Conservation (phyloP, 441 rosid species). For the Eruca vesicaria region DNA sequence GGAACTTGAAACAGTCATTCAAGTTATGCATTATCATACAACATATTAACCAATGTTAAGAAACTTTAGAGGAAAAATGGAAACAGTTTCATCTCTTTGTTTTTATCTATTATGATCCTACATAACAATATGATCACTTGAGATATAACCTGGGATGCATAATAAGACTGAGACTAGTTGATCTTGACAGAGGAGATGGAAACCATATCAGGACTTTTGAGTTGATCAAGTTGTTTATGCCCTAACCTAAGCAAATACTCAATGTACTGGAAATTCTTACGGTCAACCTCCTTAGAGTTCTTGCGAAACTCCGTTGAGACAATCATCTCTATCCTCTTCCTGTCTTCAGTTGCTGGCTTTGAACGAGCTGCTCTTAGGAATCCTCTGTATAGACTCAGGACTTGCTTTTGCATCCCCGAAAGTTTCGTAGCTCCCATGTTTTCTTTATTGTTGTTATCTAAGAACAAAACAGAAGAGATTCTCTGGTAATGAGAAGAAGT, state of each 20-base stretch:
- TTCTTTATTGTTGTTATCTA: background rate
- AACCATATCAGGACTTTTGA: constrained; percentile 57
- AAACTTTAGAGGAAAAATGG: background rate
- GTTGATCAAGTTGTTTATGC: constrained; percentile 80
- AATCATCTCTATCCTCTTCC: constrained; percentile 48
- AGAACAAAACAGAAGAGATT: too few relatives aligned
- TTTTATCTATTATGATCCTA: constrained; percentile 18
- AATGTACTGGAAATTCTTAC: constrained; percentile 71
- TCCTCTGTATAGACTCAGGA: constrained; percentile 57
- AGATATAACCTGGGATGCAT: background rate
- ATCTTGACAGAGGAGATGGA: constrained; percentile 55
- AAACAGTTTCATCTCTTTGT: background rate
- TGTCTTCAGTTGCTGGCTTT: constrained; percentile 42
- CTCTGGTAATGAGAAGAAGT: too few relatives aligned
- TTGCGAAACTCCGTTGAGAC: constrained; percentile 72
- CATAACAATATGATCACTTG: background rate
- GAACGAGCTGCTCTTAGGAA: constrained; percentile 59
- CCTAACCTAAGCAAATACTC: constrained; percentile 87
- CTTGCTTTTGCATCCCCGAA: constrained; percentile 72
- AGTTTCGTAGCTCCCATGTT: constrained; percentile 49
- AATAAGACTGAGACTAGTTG: background rate
- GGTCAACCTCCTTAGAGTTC: constrained; percentile 67
- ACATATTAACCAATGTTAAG: background rate
- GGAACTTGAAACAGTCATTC: background rate
- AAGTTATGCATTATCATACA: background rate